These are phyloP conservation scores for Fomitopsis pinicola DNA, from an alignment of 1,284 basidiomycete species.

Conservation along the genomic window DNA sequence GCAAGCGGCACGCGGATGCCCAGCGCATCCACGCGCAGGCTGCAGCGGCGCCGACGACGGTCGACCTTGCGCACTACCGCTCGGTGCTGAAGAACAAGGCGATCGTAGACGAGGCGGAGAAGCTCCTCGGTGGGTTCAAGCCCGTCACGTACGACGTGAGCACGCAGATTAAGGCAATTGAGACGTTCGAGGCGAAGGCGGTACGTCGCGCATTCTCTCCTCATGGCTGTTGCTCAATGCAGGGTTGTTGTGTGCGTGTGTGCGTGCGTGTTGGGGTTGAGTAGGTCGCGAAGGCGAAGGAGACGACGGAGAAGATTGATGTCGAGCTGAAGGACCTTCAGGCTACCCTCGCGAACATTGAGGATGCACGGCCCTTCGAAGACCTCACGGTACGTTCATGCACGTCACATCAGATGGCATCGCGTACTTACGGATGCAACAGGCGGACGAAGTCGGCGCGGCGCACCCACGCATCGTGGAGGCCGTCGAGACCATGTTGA, in stretches of 20 bases:
- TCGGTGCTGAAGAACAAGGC: slow-evolving; percentile 89
- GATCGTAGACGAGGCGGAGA: slow-evolving; percentile 91
- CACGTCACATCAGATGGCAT: background rate
- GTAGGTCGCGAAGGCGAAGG: slow-evolving; percentile 88
- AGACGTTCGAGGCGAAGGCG: slow-evolving; percentile 96
- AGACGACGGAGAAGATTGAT: slow-evolving; percentile 90
- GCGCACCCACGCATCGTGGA: slow-evolving; percentile 93
- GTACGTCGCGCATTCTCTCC: slow-evolving; percentile 49
- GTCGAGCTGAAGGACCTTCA: slow-evolving; percentile 91
- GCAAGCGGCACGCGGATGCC: slow-evolving; percentile 91
- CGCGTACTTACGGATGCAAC: background rate
- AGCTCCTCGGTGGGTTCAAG: slow-evolving; percentile 87
- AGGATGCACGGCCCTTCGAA: slow-evolving; percentile 96
- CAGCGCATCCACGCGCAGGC: slow-evolving; percentile 73
- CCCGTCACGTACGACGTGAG: slow-evolving; percentile 94
- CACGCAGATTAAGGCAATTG: slow-evolving; percentile 93
- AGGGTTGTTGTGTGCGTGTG: background rate
- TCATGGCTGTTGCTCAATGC: background rate
- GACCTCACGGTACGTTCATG: slow-evolving; percentile 77
- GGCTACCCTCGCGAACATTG: slow-evolving; percentile 94
- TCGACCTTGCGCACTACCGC: slow-evolving; percentile 92
- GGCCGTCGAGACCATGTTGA: slow-evolving; percentile 94
- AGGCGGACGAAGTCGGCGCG: slow-evolving; percentile 88
- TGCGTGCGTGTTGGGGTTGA: background rate
- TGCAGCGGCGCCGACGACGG: slow-evolving; percentile 70